Evolutionary conservation across 345 rosid genomes (phyloP).

Genomic region (Eucalyptus regnans): DNA sequence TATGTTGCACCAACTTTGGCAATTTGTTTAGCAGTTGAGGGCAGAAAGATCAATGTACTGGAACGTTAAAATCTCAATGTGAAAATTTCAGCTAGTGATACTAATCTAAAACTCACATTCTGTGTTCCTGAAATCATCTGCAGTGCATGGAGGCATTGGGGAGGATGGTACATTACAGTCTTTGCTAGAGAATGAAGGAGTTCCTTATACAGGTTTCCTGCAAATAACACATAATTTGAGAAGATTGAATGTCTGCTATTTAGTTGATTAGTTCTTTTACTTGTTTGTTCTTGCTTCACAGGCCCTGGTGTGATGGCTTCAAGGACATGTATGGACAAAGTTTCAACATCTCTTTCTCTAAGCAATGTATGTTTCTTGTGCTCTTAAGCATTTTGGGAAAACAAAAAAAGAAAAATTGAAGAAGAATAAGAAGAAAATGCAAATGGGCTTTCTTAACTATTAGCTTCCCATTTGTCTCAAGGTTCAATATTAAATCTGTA

Average conservation of each 20-base stretch:
- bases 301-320: conserved; percentile 89
- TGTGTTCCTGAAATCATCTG: neutral
- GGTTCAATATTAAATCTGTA: neutral
- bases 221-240: neutral
- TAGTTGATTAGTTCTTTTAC: neutral
- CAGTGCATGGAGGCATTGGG: conserved; percentile 97
- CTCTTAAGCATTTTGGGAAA: neutral
- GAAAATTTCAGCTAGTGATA: neutral
- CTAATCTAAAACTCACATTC: neutral
- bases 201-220: conserved; percentile 61
- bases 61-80: neutral
- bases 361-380: conserved; percentile 36
- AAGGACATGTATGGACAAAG: conserved; percentile 85
- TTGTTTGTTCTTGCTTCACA: conserved; percentile 5
- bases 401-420: neutral
- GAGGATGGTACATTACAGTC: conserved; percentile 93
- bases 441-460: neutral
- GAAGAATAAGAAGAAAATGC: neutral
- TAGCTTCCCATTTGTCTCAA: neutral
- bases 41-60: neutral
- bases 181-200: conserved; percentile 68
- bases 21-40: neutral
- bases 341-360: conserved; percentile 73
- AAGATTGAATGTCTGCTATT: neutral
- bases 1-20: neutral